Evolutionary conservation across 164 flowering plant genomes (phyloP), one percentile per base, ranked within the genome.

Genomic region (Protea cynaroides): DNA sequence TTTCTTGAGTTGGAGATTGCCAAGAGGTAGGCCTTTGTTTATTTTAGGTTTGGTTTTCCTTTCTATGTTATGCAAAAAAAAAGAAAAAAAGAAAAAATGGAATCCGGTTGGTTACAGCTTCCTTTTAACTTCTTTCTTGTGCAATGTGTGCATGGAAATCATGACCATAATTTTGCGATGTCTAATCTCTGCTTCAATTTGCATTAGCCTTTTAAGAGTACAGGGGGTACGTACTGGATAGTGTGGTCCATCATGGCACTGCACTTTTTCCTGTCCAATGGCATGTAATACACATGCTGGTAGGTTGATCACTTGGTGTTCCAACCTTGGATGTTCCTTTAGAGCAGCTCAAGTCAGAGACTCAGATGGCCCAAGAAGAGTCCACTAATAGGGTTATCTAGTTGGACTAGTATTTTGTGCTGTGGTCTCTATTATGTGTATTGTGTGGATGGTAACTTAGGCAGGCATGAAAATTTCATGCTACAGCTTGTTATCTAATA

Each of bases 1-100:
- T 58, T 94, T 94, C 63, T 74, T 94, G 69, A 91, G 99, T 75
- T 94, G 99, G 99, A 89, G 83, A 74, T 75, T 91, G 67, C 97
- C 96, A 50, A 83, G 96, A 86, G 99, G 96, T 91, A 74, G 29
- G 56, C 5, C 5, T 8, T 11, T 29, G n/a, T 56, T 18, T 2
- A 50, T 44, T n/a, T n/a, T 13, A 8, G 2, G 12, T 58, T 36
- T 21, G 12, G 25, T 15, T 13, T 25, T 1, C 11, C 7, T 0
- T 18, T 22, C 1, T 61, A 23, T 62, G 3, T 17, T 12, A 22
- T 21, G 44, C 34, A 29, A 29, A 5, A n/a, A n/a, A n/a, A n/a
- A n/a, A n/a, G n/a, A n/a, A n/a, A n/a, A n/a, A n/a, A n/a, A n/a
- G n/a, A n/a, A n/a, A 13, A 43, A 38, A 51, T 67, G n/a, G 13